Evolutionary conservation across 2,329 filamentous ascomycete genomes (phyloP), one percentile per base, ranked within the genome.

Genomic region (Fusarium torreyae): DNA sequence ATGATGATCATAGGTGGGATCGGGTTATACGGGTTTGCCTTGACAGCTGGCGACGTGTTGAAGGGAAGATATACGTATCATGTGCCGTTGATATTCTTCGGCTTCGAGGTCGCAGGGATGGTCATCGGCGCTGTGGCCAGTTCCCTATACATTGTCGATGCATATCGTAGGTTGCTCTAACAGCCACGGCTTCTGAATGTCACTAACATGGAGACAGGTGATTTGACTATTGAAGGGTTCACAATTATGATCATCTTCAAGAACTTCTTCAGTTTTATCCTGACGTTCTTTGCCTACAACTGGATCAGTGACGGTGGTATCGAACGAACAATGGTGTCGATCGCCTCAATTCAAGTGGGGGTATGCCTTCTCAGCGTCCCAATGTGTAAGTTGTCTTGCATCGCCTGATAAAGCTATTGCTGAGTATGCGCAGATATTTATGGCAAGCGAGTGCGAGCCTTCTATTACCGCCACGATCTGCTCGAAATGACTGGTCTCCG

Each of bases 201-300:
- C 26, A 26, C 42, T 68, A 31, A 63, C 49, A 10, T 45, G 36
- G 50, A 22, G 36, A 52, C 54, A 92, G 91, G 90, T 9, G 91
- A 95, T 66, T 88, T 97, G 58, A 89, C 93, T 1, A 88, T 97
- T 48, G 94, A 98, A 80, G 92, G 90, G 8, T 97, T 97, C 78
- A 97, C 94, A 0, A 93, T 93, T 80, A 88, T 96, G 77, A 87
- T 97, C 69, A 90, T 97, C 55, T 97, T 98, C 85, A 98, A 98
- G 81, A 97, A 98, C 80, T 87, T 98, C 66, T 97, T 98, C 82
- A 92, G 91, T 67, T 98, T 97, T 74, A 88, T 89, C 8, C 83
- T 98, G 57, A 97, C 94, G 0, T 97, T 91, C 77, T 91, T 88
- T 71, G 94, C 93, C 1, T 97, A 93, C 74, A 85, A 94, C 59